These are phyloP conservation scores for Aspergillus sergii DNA, from an alignment of 2,329 filamentous ascomycete genomes.

Conservation along the genomic window DNA sequence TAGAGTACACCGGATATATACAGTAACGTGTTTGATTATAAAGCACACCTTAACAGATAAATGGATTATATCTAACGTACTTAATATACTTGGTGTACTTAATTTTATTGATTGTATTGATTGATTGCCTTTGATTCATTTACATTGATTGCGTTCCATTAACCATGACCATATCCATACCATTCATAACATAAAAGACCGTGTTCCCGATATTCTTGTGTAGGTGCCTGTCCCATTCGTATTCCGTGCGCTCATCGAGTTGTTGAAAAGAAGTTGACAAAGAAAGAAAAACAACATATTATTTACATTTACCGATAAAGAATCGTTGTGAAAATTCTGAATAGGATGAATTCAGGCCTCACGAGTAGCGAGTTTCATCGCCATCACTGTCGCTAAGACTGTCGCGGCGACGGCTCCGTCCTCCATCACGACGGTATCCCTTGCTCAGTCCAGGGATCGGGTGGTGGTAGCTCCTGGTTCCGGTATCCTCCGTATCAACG, in stretches of 20 bases:
- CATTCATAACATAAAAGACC: not conserved
- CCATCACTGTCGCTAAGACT: constrained; percentile 58
- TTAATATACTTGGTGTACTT: too few species aligned
- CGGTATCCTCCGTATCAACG: constrained; percentile 46
- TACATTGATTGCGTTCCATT: constrained; percentile 2
- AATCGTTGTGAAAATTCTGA: not conserved
- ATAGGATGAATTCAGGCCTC: constrained; percentile 1
- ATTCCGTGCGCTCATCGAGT: not conserved
- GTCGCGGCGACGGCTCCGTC: constrained; percentile 50
- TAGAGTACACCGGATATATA: too few species aligned
- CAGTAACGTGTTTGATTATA: too few species aligned
- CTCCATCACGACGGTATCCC: constrained; percentile 42
- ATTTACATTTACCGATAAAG: constrained; percentile 5
- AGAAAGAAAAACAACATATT: not conserved
- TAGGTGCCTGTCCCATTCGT: not conserved
- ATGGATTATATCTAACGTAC: too few species aligned
- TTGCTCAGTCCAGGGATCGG: constrained; percentile 58
- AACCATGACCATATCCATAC: not conserved
- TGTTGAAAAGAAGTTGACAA: not conserved
- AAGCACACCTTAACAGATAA: too few species aligned
- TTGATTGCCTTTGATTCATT: not conserved
- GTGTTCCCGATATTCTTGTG: not conserved
- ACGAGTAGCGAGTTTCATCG: constrained; percentile 36
- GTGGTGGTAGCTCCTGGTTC: constrained; percentile 60
- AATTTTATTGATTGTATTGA: too few species aligned